Base-by-base conservation (phyloP, 805 yeast species). In the Metschnikowia cerradonensis region DNA sequence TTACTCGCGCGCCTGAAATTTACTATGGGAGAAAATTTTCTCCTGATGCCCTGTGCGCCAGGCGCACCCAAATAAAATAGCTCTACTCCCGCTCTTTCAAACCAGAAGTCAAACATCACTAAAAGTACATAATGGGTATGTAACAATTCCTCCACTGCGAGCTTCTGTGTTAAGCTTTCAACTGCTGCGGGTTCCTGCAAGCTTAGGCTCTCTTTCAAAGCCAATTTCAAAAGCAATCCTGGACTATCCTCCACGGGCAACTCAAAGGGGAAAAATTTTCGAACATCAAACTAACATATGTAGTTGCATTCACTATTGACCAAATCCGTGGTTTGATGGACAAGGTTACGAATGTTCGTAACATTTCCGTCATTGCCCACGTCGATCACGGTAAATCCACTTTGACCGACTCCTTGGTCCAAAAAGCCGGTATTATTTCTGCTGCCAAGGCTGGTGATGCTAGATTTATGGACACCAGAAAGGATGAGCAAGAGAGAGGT, bases 401-500 rank as follows among this genome's bases (percentile, higher is more conserved):
- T 68, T 86, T 92, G 78, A 92, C 99, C 78, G 99, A 92, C 80
- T 94, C 99, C 62, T 87, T 92, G 75, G 98, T 92, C 69, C 98
- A 92, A 83, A 87, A 86, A 72, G 99, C 99, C 66, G 99, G 99
- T 90, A 92, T 94, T 77, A 92, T 92, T 71, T 94, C 98, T 53
- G 97, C 99, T 70, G 97, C 97, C 71, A 90, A 90, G 82, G 99
- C 99, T 60, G 99, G 99, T 86, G 98, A 94, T 73, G 99, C 98
- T 69, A 91, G 99, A 82, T 94, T 92, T 86, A 94, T 88, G 70
- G 99, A 92, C 80, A 92, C 99, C 84, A 90, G 99, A 88, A 90
- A 91, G 83, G 98, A 94, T 79, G 98, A 94, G 82, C 98, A 92
- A 83, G 97, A 91, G 80, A 88, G 99, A 85, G 99, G 99, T 91